Base-by-base conservation (phyloP, 768 basidiomycete genomes). In the Lactarius evosmus region DNA sequence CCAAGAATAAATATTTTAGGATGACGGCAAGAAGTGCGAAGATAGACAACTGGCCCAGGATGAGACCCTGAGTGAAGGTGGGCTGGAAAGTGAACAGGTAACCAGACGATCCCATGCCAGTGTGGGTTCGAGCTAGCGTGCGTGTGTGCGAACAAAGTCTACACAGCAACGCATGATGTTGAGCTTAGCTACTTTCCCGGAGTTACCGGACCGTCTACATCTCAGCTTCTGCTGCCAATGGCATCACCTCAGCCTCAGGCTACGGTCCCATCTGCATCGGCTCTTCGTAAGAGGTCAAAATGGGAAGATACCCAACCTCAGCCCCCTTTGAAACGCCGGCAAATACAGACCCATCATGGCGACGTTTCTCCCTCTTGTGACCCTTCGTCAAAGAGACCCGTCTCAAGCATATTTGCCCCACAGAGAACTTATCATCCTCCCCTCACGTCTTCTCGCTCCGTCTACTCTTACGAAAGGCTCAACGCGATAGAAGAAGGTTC, bases 401-500 rank as follows among this genome's bases (percentile, higher is more conserved):
- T 65, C 64, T 49, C 64, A 58, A 93, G 91, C 68, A 68, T 79
- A 36, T 90, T 85, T 73, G 91, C 88, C 0, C 95, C 94, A 3
- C 83, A 83, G 44, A 82, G 94, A 58, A 86, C 83, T 4, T 75
- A 77, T 1, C 91, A 98, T 74, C 95, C 95, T 33, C 79, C 86
- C 1, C 84, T 98, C 27, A 76, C 82, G 44, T 86, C 95, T 1
- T 95, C 96, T 29, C 89, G 96, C 27, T 95, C 94, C 5, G 96
- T 98, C 1, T 96, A 94, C 75, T 86, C 83, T 69, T 98, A 98
- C 73, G 95, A 98, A 69, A 81, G 91, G 46, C 80, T 99, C 60
- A 99, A 99, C 74, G 93, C 97, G 70, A 99, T 99, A 70, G 97
- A 98, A 75, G 97, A 99, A 76, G 97, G 97, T 5, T 94, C 93